Evolutionary conservation across 169 alveolate genomes (phyloP), one percentile per base, ranked within the genome.

Genomic region (Ichthyophthirius multifiliis): DNA sequence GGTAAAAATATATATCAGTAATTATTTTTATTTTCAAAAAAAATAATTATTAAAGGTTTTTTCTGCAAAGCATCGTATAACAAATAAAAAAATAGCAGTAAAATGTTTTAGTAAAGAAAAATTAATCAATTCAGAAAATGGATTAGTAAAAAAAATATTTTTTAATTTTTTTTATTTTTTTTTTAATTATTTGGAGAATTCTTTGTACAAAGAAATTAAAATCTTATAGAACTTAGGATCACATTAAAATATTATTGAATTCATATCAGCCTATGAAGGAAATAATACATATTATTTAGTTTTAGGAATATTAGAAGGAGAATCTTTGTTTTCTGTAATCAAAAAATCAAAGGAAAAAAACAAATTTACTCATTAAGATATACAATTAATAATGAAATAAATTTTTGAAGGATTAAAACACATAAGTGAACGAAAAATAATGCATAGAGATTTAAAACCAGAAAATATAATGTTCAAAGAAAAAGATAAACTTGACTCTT

Each of bases 401-500:
- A 64, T 88, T 12, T 65, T 88, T 23, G 43, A 83, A 0, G 90
- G 88, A 18, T 44, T 88, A n/a, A 55, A 34, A 4, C 85, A 77
- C 63, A 43, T 77, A 34, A 89, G 84, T 74, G 47, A 48, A 32
- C 64, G 62, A 16, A 46, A 81, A 27, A 81, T 81, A 23, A 81
- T 81, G 81, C 86, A 81, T 73, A 46, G 86, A 81, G 86, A 81
- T 62, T 64, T 81, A 35, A 81, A 81, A 55, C 74, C 76, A 35
- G 86, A 81, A 37, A 81, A 81, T 81, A 81, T 81, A 20, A 39
- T 81, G 10, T 35, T 81, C 20, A 71, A 48, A 81, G 63, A 43
- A n/a, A 44, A 74, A 71, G 30, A 81, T 45, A 31, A 74, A 47
- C 31, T 81, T 18, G 86, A 81, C 18, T 76, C 63, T 15, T 34